Base-by-base conservation (phyloP, 495 filamentous ascomycete genomes). In the Aspergillus incahuasiensis region DNA sequence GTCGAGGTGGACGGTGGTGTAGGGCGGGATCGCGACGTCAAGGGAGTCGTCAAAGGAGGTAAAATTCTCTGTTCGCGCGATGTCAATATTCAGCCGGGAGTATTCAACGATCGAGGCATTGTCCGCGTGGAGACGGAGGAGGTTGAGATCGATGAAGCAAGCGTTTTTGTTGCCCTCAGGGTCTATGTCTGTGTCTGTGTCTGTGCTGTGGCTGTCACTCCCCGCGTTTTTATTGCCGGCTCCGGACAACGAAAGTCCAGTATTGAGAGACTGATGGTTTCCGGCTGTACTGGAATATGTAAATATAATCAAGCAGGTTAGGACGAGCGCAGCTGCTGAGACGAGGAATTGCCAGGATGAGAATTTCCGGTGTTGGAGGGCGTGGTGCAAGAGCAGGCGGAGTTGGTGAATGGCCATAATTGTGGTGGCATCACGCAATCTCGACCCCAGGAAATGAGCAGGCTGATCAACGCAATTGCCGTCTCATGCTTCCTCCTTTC, bases 71-170 rank as follows among this genome's bases (percentile, higher is more conserved):
- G 62, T 61, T 45, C 45, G 49, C 6, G 32, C 39, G 22, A 64
- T 58, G 21, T 48, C 58, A 16, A 64, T 61, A 20, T 61, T 60
- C 28, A 64, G 41, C 16, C 62, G 53, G 34, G 56, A 52, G 39
- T 64, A 64, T 13, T 61, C 55, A n/a, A 55, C 43, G 0, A 56
- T 48, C 25, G 49, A 41, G 35, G 28, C 42, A 50, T 56, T 55
- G 25, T 46, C 48, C n/a, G 45, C 34, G 20, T 61, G 45, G 20
- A 55, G 40, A 52, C 62, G 53, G 21, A 64, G 50, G 34, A 59
- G 53, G 21, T 61, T 44, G 19, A 61, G 58, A 24, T 64, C 58
- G 16, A 59, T 34, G 41, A 38, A 58, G 58, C 62, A 64, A 19
- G 56, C 19, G 21, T 39, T 49, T 20, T 28, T 34, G 41, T 48